Percentiles rank a stretch among this genome's conserved stretches.
phyloP scores from a whole-genome alignment of 1,284 basidiomycete genomes.

The Porodaedalea pini region DNA sequence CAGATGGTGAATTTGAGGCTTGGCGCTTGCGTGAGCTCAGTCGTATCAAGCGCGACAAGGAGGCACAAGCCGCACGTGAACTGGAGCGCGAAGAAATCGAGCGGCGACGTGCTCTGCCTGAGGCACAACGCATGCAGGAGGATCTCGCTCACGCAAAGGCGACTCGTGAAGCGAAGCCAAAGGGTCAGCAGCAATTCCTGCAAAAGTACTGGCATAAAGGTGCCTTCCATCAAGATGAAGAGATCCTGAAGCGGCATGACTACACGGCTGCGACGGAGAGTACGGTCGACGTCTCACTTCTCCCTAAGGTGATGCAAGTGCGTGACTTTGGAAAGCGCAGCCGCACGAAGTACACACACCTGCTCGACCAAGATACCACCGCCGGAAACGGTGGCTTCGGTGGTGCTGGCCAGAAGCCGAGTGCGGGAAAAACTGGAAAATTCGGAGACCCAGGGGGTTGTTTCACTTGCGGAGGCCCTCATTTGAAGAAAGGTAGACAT shows the following conservation, averaged over 20 bases:
- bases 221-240: conserved; percentile 95
- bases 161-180: conserved; percentile 77
- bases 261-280: conserved; percentile 87
- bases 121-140: conserved; percentile 86
- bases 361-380: conserved; percentile 93
- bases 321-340: conserved; percentile 93
- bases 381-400: conserved; percentile 62
- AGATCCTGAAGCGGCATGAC: conserved; percentile 82
- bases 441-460: conserved; percentile 62
- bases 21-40: conserved; percentile 93
- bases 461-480: conserved; percentile 88
- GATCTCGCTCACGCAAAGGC: conserved; percentile 84
- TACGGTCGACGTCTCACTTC: conserved; percentile 77
- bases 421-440: conserved; percentile 43
- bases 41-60: conserved; percentile 88
- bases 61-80: conserved; percentile 74
- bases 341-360: conserved; percentile 92
- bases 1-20: conserved; percentile 88
- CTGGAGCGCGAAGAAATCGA: conserved; percentile 89
- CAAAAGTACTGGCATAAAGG: conserved; percentile 99
- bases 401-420: conserved; percentile 42
- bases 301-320: conserved; percentile 97
- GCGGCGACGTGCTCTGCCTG: conserved; percentile 84
- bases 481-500: conserved; percentile 76
- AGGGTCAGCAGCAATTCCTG: conserved; percentile 87